Evolutionary conservation across 805 yeast species (phyloP), one percentile per base, ranked within the genome.

Genomic region (Candida insectorum): DNA sequence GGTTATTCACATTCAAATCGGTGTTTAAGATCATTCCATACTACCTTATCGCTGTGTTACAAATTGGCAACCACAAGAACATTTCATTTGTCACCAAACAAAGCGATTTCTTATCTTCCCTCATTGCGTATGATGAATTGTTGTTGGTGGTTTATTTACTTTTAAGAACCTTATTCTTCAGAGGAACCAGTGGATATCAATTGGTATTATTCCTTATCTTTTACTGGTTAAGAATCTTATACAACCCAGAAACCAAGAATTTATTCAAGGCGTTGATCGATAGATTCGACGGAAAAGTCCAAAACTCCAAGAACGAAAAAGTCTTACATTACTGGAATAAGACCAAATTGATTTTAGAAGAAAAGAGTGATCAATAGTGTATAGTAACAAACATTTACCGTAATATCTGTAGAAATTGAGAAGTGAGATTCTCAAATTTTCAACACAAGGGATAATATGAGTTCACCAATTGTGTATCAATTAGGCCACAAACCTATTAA

Each of bases 401-500:
- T 12, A 20, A 20, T n/a, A n/a, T 26, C 11, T 32, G 17, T 20
- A 32, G 33, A n/a, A 9, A 21, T 15, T 17, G 10, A 10, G 13
- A n/a, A n/a, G n/a, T n/a, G n/a, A n/a, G 18, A 16, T 27, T 22
- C 30, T 27, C 30, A 27, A 27, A n/a, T 25, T 25, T n/a, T n/a
- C n/a, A n/a, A n/a, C n/a, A n/a, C n/a, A n/a, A n/a, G n/a, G n/a
- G 11, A 20, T 8, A 47, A 48, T 42, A 42, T 39, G 43, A 21
- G 17, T 16, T 29, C 43, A 10, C 69, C 77, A 32, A 53, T 59
- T 21, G 54, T 61, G 25, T 80, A 75, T 56, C 80, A 75, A 52
- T 76, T 91, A 52, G 88, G 94, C 44, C 85, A 81, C 58, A 74
- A 73, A 36, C 91, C 96, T 43, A 85, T 89, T 51, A 85, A 89